Conservation (phyloP, 495 filamentous ascomycete genomes). For the Aspergillus ostianus region DNA sequence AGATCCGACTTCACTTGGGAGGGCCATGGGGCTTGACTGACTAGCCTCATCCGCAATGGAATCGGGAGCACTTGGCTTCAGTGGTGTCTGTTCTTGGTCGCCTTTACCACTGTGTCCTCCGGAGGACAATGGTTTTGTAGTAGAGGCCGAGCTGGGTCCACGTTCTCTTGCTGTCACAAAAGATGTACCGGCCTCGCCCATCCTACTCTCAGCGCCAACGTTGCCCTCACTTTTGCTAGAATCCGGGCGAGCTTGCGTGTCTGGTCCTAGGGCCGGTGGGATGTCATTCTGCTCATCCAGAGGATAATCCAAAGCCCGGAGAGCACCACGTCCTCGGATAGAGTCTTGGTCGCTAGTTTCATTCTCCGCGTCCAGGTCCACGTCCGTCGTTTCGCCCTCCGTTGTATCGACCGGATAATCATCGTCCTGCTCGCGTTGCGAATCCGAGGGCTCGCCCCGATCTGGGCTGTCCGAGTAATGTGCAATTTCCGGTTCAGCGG, state of each 20-base stretch:
- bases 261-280: background rate
- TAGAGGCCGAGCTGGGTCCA: constrained; percentile 1
- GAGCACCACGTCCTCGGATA: background rate
- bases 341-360: constrained; percentile 13
- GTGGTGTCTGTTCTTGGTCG: constrained; percentile 9
- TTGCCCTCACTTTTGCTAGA: background rate
- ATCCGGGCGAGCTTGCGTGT: background rate
- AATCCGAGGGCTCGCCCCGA: constrained; percentile 36
- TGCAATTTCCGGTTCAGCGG: constrained; percentile 41
- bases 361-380: constrained; percentile 15
- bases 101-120: background rate
- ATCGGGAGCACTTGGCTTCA: constrained; percentile 19
- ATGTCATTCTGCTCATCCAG: background rate
- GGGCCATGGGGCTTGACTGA: constrained; percentile 23
- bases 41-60: constrained; percentile 20
- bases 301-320: constrained; percentile 1
- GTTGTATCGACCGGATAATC: constrained; percentile 22
- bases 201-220: background rate
- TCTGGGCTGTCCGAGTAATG: constrained; percentile 41
- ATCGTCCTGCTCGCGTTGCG: constrained; percentile 18
- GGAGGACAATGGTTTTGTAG: background rate
- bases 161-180: constrained; percentile 26
- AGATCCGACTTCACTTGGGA: constrained; percentile 40
- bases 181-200: background rate
- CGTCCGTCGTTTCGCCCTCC: constrained; percentile 20